Conservation (phyloP, 352 stramenopile species). For the Elongisporangium anandrum region DNA sequence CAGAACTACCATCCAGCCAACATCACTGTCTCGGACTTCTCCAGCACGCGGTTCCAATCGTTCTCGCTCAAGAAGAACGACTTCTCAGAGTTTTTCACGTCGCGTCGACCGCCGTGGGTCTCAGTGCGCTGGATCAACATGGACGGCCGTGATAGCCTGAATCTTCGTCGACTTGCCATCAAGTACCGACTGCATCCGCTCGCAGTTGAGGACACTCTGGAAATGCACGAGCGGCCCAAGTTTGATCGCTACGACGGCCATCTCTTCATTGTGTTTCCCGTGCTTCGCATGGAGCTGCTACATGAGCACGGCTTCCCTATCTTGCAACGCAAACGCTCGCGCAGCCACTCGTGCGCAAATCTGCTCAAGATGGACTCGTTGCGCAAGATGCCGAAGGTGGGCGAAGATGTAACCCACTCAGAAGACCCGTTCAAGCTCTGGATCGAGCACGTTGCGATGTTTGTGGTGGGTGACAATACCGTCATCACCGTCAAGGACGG, state of each 20-base stretch:
- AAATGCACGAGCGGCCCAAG: conserved; percentile 84
- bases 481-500: conserved; percentile 84
- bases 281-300: conserved; percentile 67
- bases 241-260: conserved; percentile 84
- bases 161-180: conserved; percentile 83
- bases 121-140: conserved; percentile 87
- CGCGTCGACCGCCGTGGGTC: conserved; percentile 69
- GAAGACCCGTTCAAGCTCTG: conserved; percentile 72
- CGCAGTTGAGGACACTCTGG: conserved; percentile 82
- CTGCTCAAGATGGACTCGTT: conserved; percentile 40
- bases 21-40: conserved; percentile 81
- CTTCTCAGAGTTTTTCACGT: conserved; percentile 71
- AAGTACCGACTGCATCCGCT: conserved; percentile 86
- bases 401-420: conserved; percentile 22
- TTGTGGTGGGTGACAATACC: conserved; percentile 76
- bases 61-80: conserved; percentile 48
- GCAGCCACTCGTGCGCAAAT: conserved; percentile 28
- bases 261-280: conserved; percentile 79
- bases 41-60: conserved; percentile 60
- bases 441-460: conserved; percentile 83
- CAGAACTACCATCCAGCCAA: conserved; percentile 41
- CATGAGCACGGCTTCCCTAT: conserved; percentile 25
- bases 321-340: conserved; percentile 30
- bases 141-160: conserved; percentile 69
- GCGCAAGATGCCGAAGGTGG: conserved; percentile 1